These are phyloP conservation scores for Coemansia sp. DNA, from an alignment of 192 early-diverging fungal genomes.

Conservation along the genomic window DNA sequence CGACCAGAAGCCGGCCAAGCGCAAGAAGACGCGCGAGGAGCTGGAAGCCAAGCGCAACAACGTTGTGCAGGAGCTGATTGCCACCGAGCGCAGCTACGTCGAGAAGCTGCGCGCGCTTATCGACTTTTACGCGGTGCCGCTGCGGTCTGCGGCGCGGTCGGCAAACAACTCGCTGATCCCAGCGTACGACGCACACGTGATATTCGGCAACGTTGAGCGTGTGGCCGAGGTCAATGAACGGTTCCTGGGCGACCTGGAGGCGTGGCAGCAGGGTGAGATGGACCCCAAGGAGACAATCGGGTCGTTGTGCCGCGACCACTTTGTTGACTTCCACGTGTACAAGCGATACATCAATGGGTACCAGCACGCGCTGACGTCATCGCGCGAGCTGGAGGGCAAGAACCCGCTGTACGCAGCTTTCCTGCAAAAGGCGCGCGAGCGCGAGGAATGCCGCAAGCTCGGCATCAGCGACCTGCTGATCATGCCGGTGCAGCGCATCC, in stretches of 20 bases:
- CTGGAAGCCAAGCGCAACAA: slow-evolving; percentile 50
- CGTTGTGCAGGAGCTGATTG: slow-evolving; percentile 59
- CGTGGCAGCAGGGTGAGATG: slow-evolving; percentile 34
- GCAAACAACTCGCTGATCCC: slow-evolving; percentile 57
- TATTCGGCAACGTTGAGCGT: slow-evolving; percentile 64
- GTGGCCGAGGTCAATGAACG: slow-evolving; percentile 55
- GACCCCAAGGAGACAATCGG: slow-evolving; percentile 53
- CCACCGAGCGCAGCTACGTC: slow-evolving; percentile 63
- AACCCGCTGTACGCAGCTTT: slow-evolving; percentile 56
- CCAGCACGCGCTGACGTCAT: slow-evolving; percentile 56
- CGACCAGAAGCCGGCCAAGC: slow-evolving; percentile 14
- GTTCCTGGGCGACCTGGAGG: slow-evolving; percentile 56
- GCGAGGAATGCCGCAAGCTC: slow-evolving; percentile 60
- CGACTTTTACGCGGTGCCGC: slow-evolving; percentile 55
- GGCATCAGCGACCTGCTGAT: slow-evolving; percentile 72
- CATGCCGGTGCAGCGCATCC: slow-evolving; percentile 76
- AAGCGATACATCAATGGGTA: slow-evolving; percentile 64
- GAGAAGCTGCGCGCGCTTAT: slow-evolving; percentile 57
- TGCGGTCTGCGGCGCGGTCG: slow-evolving; percentile 53
- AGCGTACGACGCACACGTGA: slow-evolving; percentile 56
- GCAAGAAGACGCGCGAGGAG: slow-evolving; percentile 44
- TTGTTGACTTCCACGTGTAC: slow-evolving; percentile 61
- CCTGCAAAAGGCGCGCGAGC: slow-evolving; percentile 55
- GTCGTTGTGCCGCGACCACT: slow-evolving; percentile 55
- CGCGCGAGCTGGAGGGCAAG: slow-evolving; percentile 54